Percentiles rank a stretch among this genome's conserved stretches.
phyloP scores from a whole-genome alignment of 108 stramenopile genomes.

The Cyclotella choctawhatcheeana region DNA sequence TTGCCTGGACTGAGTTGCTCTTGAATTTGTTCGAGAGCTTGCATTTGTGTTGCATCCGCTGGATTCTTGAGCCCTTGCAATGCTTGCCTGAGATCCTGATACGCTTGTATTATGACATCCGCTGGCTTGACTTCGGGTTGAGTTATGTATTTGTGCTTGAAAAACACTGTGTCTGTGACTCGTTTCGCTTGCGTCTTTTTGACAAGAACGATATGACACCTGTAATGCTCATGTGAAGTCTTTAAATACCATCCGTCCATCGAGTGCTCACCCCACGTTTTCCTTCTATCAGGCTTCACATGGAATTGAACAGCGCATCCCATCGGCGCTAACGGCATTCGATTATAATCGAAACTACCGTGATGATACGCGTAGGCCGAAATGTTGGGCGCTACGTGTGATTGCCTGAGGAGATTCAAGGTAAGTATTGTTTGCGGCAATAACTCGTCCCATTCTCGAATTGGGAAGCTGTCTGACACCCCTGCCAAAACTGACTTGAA shows the following conservation, averaged over 20 bases:
- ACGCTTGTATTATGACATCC: slow-evolving; percentile 20
- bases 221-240: slow-evolving; percentile 32
- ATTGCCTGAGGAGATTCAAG: slow-evolving; percentile 38
- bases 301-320: slow-evolving; percentile 42
- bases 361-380: slow-evolving; percentile 25
- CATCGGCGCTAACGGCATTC: slow-evolving; percentile 52
- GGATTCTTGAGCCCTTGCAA: not conserved
- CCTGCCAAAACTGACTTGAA: slow-evolving; percentile 51
- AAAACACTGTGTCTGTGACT: slow-evolving; percentile 27
- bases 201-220: slow-evolving; percentile 9
- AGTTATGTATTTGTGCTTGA: slow-evolving; percentile 29
- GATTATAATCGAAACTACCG: slow-evolving; percentile 48
- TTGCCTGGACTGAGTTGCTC: too few relatives aligned
- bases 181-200: slow-evolving; percentile 19
- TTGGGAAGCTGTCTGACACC: slow-evolving; percentile 22
- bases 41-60: slow-evolving; percentile 1
- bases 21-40: slow-evolving; percentile 15
- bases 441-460: slow-evolving; percentile 12
- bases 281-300: slow-evolving; percentile 14
- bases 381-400: slow-evolving; percentile 38
- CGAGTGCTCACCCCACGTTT: slow-evolving; percentile 14
- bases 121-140: slow-evolving; percentile 24
- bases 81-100: not conserved
- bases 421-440: slow-evolving; percentile 28
- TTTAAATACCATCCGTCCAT: slow-evolving; percentile 23